Base-by-base conservation (phyloP, 768 basidiomycete genomes). In the Hypsizygus marmoreus region DNA sequence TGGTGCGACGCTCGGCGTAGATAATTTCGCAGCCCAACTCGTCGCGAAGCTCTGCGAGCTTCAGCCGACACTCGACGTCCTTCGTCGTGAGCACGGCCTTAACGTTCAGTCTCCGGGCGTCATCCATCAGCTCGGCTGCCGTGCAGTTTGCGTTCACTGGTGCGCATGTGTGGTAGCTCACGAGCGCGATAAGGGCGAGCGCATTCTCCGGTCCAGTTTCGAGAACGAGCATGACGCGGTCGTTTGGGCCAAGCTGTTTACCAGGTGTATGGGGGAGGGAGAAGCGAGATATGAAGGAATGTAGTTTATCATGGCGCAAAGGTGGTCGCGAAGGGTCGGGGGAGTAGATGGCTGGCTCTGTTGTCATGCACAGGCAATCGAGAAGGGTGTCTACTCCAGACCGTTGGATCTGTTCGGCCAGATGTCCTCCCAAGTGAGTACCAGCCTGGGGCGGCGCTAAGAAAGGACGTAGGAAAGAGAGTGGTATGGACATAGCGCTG, bases 141-240 rank as follows among this genome's bases (percentile, higher is more conserved):
- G 76, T 77, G 43, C 73, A 75, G 31, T 65, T 70, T 7, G 73
- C 65, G 55, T 76, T 77, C 23, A 77, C 69, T 1, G 74, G 76
- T 4, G 71, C 74, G 42, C 71, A 72, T 14, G 74, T 71, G 60
- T 76, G 71, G 49, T 75, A 75, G 38, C 48, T 55, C 11, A 69
- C 62, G 10, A 77, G 47, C 1, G 74, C 65, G 29, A 77, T 65
- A n/a, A 77, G 57, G 2, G 74, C 74, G 6, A 75, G 54, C 0
- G 74, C 75, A 42, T 73, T 75, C 51, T 73, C 71, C 13, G 74
- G 71, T 7, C 74, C 73, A 7, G 73, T 70, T 7, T 74, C 73
- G 4, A 76, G 60, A 3, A 64, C 69, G 42, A 74, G 57, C 64
- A 77, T 71, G 45, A 77, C 64, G 13, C 75, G 66, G 59, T 76